phyloP scores from a whole-genome alignment of 2,329 filamentous ascomycete species.

The Arthrinium phaeospermum region DNA sequence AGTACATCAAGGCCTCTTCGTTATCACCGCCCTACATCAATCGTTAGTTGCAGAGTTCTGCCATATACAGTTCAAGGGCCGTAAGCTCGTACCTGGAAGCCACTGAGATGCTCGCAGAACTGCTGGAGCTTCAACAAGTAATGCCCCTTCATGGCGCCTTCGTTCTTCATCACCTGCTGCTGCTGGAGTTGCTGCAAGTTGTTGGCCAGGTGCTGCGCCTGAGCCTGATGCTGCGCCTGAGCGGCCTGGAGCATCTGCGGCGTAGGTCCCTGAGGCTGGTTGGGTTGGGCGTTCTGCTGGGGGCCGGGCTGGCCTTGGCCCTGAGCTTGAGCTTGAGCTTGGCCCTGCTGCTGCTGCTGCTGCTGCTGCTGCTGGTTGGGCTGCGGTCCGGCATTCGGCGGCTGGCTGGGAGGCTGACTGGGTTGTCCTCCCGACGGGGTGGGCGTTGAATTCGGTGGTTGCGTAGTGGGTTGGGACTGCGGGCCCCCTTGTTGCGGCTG shows the following conservation, averaged over 20 bases:
- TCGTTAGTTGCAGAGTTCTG: constrained; percentile 17
- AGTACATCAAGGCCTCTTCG: constrained; percentile 67
- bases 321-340: constrained; percentile 23
- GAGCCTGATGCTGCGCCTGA: constrained; percentile 41
- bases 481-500: constrained; percentile 30
- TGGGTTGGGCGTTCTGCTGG: constrained; percentile 35
- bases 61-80: neutral
- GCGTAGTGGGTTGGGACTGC: constrained; percentile 31
- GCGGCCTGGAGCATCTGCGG: constrained; percentile 40
- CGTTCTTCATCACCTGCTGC: constrained; percentile 55
- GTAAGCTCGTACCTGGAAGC: constrained; percentile 54
- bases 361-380: neutral
- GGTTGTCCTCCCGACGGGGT: constrained; percentile 34
- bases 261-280: constrained; percentile 36
- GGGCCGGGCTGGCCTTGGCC: constrained; percentile 37
- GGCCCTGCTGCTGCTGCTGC: neutral
- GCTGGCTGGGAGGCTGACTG: constrained; percentile 47
- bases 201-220: constrained; percentile 42
- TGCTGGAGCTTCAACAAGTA: constrained; percentile 66
- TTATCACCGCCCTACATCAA: constrained; percentile 56
- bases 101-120: constrained; percentile 67
- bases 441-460: constrained; percentile 36
- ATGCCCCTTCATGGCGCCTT: constrained; percentile 56
- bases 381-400: constrained; percentile 39
- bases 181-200: constrained; percentile 35